These are phyloP conservation scores for Neopestalotiopsis clavispora DNA, from an alignment of 2,329 filamentous ascomycete genomes.

Conservation along the genomic window DNA sequence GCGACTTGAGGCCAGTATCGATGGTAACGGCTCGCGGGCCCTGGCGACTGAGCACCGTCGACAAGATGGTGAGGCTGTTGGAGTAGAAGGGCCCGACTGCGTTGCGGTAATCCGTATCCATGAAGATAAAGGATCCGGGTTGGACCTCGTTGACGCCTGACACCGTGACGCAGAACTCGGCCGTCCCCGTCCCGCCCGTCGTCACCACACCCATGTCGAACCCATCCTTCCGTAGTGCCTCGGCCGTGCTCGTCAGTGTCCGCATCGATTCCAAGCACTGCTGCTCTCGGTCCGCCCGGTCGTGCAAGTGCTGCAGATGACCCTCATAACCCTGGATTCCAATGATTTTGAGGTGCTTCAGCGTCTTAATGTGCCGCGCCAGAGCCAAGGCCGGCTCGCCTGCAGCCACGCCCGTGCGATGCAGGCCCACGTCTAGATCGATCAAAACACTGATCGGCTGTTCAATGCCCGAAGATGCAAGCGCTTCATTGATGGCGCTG, in stretches of 20 bases:
- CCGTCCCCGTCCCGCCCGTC: slow-evolving; percentile 56
- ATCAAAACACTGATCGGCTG: slow-evolving; percentile 47
- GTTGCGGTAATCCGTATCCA: slow-evolving; percentile 61
- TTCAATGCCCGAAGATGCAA: slow-evolving; percentile 39
- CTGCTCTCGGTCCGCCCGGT: slow-evolving; percentile 43
- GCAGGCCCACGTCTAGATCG: slow-evolving; percentile 55
- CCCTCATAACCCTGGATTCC: slow-evolving; percentile 59
- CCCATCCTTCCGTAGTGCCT: slow-evolving; percentile 44
- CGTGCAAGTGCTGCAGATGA: slow-evolving; percentile 56
- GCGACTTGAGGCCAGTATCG: slow-evolving; percentile 53
- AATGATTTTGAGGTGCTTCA: slow-evolving; percentile 47
- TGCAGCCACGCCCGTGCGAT: slow-evolving; percentile 52
- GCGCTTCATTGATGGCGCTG: slow-evolving; percentile 47
- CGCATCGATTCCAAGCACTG: slow-evolving; percentile 51
- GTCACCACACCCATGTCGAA: slow-evolving; percentile 54
- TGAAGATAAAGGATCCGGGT: slow-evolving; percentile 60
- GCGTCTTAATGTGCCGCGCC: slow-evolving; percentile 40
- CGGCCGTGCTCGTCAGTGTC: slow-evolving; percentile 47
- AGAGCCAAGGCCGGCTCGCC: slow-evolving; percentile 45
- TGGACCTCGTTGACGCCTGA: slow-evolving; percentile 58
- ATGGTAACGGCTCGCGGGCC: slow-evolving; percentile 49
- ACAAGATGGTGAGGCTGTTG: slow-evolving; percentile 52
- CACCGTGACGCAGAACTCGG: slow-evolving; percentile 55
- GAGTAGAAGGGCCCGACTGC: slow-evolving; percentile 53
- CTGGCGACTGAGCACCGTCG: slow-evolving; percentile 54